Evolutionary conservation across 2,329 filamentous ascomycete species (phyloP).

Genomic region (Fusarium temperatum): DNA sequence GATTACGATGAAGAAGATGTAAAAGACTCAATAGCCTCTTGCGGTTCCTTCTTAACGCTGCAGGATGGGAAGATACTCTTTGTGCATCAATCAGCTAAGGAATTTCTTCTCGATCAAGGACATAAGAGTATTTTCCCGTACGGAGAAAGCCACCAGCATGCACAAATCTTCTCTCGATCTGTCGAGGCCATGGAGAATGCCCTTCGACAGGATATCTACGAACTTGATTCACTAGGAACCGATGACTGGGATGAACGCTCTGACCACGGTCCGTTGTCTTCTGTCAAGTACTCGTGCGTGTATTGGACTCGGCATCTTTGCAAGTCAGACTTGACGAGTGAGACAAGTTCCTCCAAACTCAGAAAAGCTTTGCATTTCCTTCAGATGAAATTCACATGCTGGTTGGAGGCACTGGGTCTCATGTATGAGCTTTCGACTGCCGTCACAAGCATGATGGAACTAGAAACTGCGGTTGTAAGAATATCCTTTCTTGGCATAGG

Average conservation of each 20-base stretch:
- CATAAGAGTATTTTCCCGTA: fast-evolving
- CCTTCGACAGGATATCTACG: fast-evolving
- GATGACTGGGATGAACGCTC: no score
- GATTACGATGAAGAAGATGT: background rate
- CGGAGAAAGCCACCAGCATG: fast-evolving
- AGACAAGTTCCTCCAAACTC: no score
- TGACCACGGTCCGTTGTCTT: no score
- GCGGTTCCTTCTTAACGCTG: fast-evolving
- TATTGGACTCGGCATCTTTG: background rate
- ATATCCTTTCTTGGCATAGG: no score
- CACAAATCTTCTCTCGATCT: fast-evolving
- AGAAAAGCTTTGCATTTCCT: fast-evolving
- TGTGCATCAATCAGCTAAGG: background rate
- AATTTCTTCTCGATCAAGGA: fast-evolving
- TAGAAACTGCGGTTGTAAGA: no score
- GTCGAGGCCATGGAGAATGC: fast-evolving
- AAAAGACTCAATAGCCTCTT: fast-evolving
- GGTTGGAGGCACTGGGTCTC: background rate
- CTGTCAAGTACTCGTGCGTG: fast-evolving
- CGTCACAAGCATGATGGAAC: no score
- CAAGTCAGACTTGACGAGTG: no score
- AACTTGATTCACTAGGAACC: no score
- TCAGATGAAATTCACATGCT: fast-evolving
- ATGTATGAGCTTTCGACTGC: no score
- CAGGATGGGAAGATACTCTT: background rate